Conservation (phyloP, 352 stramenopile species). For the Globisporangium rhizosaccharum region DNA sequence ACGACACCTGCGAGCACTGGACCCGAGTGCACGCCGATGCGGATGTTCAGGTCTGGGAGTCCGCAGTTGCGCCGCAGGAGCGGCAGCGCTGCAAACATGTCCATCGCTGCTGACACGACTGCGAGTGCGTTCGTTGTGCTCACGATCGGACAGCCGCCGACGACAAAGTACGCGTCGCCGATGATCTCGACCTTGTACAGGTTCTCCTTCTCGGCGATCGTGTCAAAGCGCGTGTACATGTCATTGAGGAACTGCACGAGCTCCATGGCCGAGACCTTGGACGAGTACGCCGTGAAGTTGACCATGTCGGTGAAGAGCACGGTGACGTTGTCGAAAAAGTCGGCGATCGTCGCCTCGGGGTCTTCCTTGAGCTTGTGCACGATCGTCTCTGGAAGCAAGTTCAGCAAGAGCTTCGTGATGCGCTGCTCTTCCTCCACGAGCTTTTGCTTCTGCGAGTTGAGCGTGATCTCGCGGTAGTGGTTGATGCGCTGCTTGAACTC, state of each 20-base stretch:
- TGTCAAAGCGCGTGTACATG: slow-evolving; percentile 87
- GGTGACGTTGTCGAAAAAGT: slow-evolving; percentile 84
- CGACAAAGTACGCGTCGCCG: slow-evolving; percentile 84
- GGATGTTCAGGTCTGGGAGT: slow-evolving; percentile 76
- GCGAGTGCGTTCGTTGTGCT: slow-evolving; percentile 59
- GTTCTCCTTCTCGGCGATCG: slow-evolving; percentile 76
- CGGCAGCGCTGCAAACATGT: slow-evolving; percentile 65
- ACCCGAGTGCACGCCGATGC: slow-evolving; percentile 84
- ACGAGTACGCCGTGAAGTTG: slow-evolving; percentile 83
- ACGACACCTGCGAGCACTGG: slow-evolving; percentile 80
- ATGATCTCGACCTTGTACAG: slow-evolving; percentile 91
- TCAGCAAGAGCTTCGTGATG: slow-evolving; percentile 75
- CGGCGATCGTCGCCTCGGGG: slow-evolving; percentile 67
- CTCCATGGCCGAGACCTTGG: slow-evolving; percentile 76
- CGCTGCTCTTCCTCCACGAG: slow-evolving; percentile 72
- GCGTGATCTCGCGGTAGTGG: slow-evolving; percentile 75
- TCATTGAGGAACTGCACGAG: slow-evolving; percentile 88
- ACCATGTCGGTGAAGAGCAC: slow-evolving; percentile 86
- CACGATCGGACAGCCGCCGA: slow-evolving; percentile 58
- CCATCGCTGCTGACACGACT: slow-evolving; percentile 67
- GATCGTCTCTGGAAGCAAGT: slow-evolving; percentile 78
- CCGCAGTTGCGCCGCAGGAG: slow-evolving; percentile 67
- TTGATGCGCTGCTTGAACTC: slow-evolving; percentile 88
- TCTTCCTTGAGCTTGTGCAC: slow-evolving; percentile 83
- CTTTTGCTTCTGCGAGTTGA: slow-evolving; percentile 82